Evolutionary conservation across 805 yeast genomes (phyloP).

Genomic region (Scheffersomyces ergatensis): DNA sequence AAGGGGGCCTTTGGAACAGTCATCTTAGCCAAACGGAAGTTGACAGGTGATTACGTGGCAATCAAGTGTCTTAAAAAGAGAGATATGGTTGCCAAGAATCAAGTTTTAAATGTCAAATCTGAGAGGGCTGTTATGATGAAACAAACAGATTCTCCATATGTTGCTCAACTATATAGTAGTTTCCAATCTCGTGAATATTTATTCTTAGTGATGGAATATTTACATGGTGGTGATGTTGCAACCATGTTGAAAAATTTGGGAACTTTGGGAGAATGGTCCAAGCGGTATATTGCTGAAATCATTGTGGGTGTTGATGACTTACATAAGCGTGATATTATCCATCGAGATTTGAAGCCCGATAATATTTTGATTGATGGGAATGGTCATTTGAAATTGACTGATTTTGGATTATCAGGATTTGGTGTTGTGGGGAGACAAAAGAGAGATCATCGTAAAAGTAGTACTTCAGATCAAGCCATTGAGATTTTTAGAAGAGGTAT

Average conservation of each 20-base stretch:
- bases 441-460: slow-evolving; percentile 41
- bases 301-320: slow-evolving; percentile 87
- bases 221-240: slow-evolving; percentile 95
- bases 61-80: slow-evolving; percentile 87
- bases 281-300: slow-evolving; percentile 83
- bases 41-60: slow-evolving; percentile 94
- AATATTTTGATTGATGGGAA: slow-evolving; percentile 78
- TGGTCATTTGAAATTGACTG: slow-evolving; percentile 92
- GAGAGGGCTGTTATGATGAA: slow-evolving; percentile 99
- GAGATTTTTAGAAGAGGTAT: slow-evolving; percentile 35
- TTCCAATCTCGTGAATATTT: slow-evolving; percentile 87
- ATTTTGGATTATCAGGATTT: slow-evolving; percentile 89
- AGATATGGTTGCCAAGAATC: slow-evolving; percentile 97
- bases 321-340: slow-evolving; percentile 86
- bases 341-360: slow-evolving; percentile 94
- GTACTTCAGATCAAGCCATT: slow-evolving; percentile 41
- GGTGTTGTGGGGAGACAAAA: slow-evolving; percentile 82
- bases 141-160: slow-evolving; percentile 89
- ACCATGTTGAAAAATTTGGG: slow-evolving; percentile 81
- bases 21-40: slow-evolving; percentile 73
- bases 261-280: slow-evolving; percentile 81
- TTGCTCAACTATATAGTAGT: slow-evolving; percentile 82
- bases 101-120: slow-evolving; percentile 88
- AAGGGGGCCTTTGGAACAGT: slow-evolving; percentile 98
- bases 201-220: slow-evolving; percentile 92